phyloP scores from a whole-genome alignment of 768 basidiomycete genomes.

The Paxillus ammoniavirescens region DNA sequence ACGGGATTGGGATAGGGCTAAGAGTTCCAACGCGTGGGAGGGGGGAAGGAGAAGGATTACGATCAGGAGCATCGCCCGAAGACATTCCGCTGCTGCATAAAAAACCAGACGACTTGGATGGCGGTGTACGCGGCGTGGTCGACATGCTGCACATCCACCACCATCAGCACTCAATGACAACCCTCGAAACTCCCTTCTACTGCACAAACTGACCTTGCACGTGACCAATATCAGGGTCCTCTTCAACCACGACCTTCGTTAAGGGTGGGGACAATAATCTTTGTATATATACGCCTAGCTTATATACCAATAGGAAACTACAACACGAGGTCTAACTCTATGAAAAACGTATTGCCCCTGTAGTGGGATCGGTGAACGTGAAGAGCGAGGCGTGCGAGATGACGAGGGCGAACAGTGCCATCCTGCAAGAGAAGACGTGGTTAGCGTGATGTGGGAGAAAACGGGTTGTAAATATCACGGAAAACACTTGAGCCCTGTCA shows the following conservation, averaged over 20 bases:
- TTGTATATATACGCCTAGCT: neutral
- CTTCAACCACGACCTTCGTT: neutral
- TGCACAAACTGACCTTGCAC: constrained; percentile 13
- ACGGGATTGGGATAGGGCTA: neutral
- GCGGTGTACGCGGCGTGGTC: constrained; percentile 28
- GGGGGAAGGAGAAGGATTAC: constrained; percentile 14
- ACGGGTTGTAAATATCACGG: constrained; percentile 4
- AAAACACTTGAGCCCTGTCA: constrained; percentile 1
- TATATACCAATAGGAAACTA: constrained; percentile 16
- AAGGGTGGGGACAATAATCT: neutral
- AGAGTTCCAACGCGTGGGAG: constrained; percentile 12
- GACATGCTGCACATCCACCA: constrained; percentile 29
- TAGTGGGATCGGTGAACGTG: constrained; percentile 31
- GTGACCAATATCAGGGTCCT: constrained; percentile 23
- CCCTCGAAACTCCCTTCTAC: constrained; percentile 2
- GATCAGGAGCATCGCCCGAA: constrained; percentile 2
- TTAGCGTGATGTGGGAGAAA: constrained; percentile 19
- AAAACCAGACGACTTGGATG: constrained; percentile 3
- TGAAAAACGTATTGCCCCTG: constrained; percentile 31
- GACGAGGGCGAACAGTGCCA: constrained; percentile 31
- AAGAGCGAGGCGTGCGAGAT: constrained; percentile 32
- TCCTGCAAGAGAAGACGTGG: constrained; percentile 31
- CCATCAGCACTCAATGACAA: neutral
- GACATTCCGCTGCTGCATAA: neutral
- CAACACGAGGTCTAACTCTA: constrained; percentile 23